phyloP scores from a whole-genome alignment of 805 yeast genomes.

The Saturnispora gosingensis region DNA sequence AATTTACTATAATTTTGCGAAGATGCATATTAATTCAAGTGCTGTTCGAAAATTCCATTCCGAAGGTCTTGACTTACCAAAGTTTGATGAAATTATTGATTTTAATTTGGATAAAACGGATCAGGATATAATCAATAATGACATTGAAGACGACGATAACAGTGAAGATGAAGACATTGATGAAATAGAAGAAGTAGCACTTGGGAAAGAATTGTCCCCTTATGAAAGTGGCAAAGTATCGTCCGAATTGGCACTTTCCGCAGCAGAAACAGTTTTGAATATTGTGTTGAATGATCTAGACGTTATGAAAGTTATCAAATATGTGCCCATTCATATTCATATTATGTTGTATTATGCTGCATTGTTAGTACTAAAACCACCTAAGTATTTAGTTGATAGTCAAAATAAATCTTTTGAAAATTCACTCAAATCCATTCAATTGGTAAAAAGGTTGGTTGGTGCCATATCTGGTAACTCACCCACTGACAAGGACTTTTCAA shows the following conservation, averaged over 20 bases:
- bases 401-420: conserved; percentile 18
- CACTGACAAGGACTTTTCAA: conserved; percentile 43
- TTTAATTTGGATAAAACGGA: conserved; percentile 4
- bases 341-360: conserved; percentile 65
- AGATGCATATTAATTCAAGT: conserved; percentile 56
- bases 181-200: conserved; percentile 7
- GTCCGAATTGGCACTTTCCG: conserved; percentile 44
- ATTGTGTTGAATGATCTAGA: conserved; percentile 52
- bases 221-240: conserved; percentile 23
- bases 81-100: conserved; percentile 17
- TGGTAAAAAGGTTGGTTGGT: conserved; percentile 36
- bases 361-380: conserved; percentile 43
- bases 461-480: conserved; percentile 39
- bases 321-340: conserved; percentile 66
- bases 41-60: conserved; percentile 36
- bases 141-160: conserved; percentile 16
- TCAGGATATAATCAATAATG: conserved; percentile 17
- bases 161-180: conserved; percentile 12
- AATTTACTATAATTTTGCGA: conserved; percentile 65
- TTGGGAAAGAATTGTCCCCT: conserved; percentile 19
- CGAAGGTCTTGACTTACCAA: conserved; percentile 19
- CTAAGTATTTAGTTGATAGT: conserved; percentile 23
- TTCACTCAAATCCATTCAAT: conserved; percentile 31
- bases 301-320: conserved; percentile 44
- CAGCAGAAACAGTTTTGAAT: conserved; percentile 55